These are phyloP conservation scores for Lactarius akahatsu DNA, from an alignment of 768 basidiomycete species.

Conservation along the genomic window DNA sequence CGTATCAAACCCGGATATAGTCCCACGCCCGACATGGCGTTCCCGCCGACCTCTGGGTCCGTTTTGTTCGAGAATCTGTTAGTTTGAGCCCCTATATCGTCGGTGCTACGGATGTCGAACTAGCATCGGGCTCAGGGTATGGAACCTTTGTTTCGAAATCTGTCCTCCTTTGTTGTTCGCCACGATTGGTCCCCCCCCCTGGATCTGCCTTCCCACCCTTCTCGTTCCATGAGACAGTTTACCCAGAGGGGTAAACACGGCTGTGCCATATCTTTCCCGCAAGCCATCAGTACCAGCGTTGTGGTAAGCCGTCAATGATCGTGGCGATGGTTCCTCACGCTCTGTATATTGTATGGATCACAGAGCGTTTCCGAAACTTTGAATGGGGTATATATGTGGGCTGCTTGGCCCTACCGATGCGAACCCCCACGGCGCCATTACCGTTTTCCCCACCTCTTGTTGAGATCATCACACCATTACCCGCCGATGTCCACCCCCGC, in stretches of 20 bases:
- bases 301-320: conserved; percentile 9
- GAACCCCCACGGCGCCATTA: neutral
- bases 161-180: conserved; percentile 8
- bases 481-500: neutral
- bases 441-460: neutral
- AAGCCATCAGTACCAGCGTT: conserved; percentile 6
- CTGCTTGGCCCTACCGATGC: neutral
- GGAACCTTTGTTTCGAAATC: neutral
- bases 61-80: neutral
- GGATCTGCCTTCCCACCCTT: conserved; percentile 12
- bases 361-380: neutral
- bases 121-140: neutral
- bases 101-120: neutral
- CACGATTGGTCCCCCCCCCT: conserved; percentile 7
- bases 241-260: conserved; percentile 16
- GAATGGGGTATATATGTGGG: conserved; percentile 18
- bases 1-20: neutral
- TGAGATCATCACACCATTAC: neutral
- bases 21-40: neutral
- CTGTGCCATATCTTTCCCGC: neutral
- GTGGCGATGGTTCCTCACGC: conserved; percentile 13
- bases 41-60: conserved; percentile 11
- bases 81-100: neutral
- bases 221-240: conserved; percentile 13
- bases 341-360: conserved; percentile 4